Percentiles rank a stretch among this genome's conserved stretches.
These are phyloP conservation scores for Mycena maculata DNA, from an alignment of 768 basidiomycete genomes.

Conservation along the genomic window DNA sequence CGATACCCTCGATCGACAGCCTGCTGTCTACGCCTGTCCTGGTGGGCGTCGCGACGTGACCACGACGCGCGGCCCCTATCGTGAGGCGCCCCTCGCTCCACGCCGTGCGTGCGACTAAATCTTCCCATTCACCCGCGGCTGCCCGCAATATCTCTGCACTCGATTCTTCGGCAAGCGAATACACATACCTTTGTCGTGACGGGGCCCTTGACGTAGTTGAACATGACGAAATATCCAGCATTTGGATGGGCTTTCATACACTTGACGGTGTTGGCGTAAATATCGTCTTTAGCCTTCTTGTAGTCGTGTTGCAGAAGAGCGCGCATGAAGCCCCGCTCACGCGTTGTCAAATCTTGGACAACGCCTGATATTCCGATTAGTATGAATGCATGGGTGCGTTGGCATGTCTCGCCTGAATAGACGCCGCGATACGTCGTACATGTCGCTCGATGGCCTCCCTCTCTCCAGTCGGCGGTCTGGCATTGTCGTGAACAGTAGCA, in stretches of 20 bases:
- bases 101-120: background rate
- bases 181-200: background rate
- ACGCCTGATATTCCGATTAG: background rate
- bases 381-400: too few species aligned
- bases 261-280: background rate
- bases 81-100: background rate
- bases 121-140: background rate
- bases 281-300: background rate
- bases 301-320: constrained; percentile 2
- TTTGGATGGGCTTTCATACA: background rate
- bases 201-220: constrained; percentile 7
- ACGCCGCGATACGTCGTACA: too few species aligned
- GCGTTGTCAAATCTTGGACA: background rate
- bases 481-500: too few species aligned
- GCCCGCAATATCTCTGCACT: background rate
- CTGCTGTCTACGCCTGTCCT: too few species aligned
- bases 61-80: too few species aligned
- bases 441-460: too few species aligned
- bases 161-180: background rate
- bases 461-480: too few species aligned
- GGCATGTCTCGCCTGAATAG: too few species aligned
- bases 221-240: background rate
- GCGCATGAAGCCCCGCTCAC: constrained; percentile 14
- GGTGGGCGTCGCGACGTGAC: too few species aligned
- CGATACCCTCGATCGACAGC: too few species aligned